Evolutionary conservation across 2,329 filamentous ascomycete genomes (phyloP).

Genomic region (Colletotrichum filicis): DNA sequence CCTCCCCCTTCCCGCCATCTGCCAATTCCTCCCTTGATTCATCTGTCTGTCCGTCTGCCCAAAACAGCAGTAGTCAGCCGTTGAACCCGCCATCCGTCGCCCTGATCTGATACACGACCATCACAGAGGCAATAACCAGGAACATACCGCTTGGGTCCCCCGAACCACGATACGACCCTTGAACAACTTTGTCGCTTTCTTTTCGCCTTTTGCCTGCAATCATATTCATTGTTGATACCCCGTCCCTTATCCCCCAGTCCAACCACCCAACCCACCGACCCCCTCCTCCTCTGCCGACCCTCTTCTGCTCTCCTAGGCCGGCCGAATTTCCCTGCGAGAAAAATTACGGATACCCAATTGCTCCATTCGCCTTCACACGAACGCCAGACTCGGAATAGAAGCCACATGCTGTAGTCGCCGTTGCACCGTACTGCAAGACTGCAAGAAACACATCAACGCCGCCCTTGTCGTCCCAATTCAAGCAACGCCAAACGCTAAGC

Average conservation of each 20-base stretch:
- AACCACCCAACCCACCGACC: background rate
- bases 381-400: background rate
- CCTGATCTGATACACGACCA: background rate
- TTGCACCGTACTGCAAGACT: background rate
- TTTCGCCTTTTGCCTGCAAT: constrained; percentile 11
- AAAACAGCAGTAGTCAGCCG: background rate
- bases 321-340: constrained; percentile 16
- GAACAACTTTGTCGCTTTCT: background rate
- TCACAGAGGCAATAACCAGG: background rate
- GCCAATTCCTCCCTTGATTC: background rate
- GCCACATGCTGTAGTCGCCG: background rate
- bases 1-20: background rate
- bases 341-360: constrained; percentile 29
- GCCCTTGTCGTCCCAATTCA: background rate
- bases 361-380: background rate
- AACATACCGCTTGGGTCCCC: background rate
- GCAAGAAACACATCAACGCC: background rate
- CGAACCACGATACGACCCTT: background rate
- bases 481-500: background rate
- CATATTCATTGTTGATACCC: constrained; percentile 33
- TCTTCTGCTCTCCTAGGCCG: background rate
- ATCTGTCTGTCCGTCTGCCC: background rate
- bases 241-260: background rate
- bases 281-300: background rate
- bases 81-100: background rate